Conservation (phyloP, 495 filamentous ascomycete genomes). For the Trichoderma erinaceum region DNA sequence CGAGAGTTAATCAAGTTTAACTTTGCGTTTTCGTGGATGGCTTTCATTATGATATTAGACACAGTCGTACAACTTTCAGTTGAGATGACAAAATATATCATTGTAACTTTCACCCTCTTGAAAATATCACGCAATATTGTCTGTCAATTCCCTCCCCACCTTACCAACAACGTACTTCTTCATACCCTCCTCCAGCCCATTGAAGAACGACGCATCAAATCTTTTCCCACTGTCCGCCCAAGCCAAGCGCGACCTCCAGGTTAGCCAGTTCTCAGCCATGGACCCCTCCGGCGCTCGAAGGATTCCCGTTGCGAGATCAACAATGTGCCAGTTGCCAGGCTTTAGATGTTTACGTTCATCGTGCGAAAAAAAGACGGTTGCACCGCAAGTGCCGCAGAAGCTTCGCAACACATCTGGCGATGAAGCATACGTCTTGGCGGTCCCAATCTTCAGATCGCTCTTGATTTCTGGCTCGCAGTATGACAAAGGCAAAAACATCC, state of each 20-base stretch:
- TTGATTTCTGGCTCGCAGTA: constrained; percentile 37
- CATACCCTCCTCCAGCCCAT: constrained; percentile 23
- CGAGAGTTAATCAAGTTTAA: no score
- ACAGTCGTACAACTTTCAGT: no score
- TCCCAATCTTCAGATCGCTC: constrained; percentile 41
- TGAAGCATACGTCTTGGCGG: constrained; percentile 48
- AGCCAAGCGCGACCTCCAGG: constrained; percentile 27
- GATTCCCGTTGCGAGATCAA: constrained; percentile 49
- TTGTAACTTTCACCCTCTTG: not conserved
- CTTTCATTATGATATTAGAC: no score
- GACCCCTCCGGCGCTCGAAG: constrained; percentile 47
- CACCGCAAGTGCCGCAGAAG: constrained; percentile 59
- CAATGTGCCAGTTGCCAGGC: constrained; percentile 26
- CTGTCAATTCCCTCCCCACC: constrained; percentile 15
- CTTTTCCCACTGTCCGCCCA: constrained; percentile 18
- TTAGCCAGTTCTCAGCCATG: constrained; percentile 39
- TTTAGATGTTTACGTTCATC: constrained; percentile 15
- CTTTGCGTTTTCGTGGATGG: no score
- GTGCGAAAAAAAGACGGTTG: constrained; percentile 45
- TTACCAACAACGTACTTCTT: constrained; percentile 22
- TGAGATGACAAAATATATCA: not conserved
- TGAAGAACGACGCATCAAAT: constrained; percentile 26
- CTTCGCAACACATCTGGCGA: constrained; percentile 47
- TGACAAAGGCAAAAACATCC: constrained; percentile 55
- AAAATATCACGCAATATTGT: not conserved